Conservation (phyloP, 495 filamentous ascomycete genomes). For the Collariella sp. region DNA sequence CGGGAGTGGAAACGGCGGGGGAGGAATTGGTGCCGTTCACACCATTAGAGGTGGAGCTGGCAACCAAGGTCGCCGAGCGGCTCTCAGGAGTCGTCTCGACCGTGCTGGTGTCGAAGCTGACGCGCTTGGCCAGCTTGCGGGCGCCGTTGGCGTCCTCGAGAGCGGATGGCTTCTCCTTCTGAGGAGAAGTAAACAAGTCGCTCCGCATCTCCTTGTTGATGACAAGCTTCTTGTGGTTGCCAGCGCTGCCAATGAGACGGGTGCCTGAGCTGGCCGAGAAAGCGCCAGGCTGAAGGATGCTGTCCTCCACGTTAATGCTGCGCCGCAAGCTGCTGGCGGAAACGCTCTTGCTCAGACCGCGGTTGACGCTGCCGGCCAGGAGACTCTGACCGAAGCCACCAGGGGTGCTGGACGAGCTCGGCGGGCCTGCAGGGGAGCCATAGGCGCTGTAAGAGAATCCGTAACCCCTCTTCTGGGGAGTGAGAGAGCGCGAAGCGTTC, state of each 20-base stretch:
- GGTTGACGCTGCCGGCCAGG: conserved; percentile 51
- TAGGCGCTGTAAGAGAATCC: conserved; percentile 88
- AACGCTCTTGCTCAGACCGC: conserved; percentile 52
- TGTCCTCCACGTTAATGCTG: conserved; percentile 54
- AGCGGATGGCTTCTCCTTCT: conserved; percentile 35
- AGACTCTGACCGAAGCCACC: conserved; percentile 57
- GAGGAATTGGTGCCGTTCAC: conserved; percentile 42
- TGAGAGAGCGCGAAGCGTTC: conserved; percentile 65
- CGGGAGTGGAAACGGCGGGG: conserved; percentile 39
- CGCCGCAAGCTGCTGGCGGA: conserved; percentile 57
- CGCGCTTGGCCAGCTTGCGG: conserved; percentile 67
- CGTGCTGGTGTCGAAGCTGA: conserved; percentile 72
- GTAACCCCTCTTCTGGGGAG: conserved; percentile 73
- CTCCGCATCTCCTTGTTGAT: conserved; percentile 80
- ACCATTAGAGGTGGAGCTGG: conserved; percentile 44
- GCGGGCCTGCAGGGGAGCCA: conserved; percentile 65
- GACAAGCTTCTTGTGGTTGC: conserved; percentile 76
- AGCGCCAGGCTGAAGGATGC: conserved; percentile 76
- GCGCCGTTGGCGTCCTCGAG: conserved; percentile 39
- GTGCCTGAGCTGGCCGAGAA: conserved; percentile 63
- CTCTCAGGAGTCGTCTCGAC: conserved; percentile 34
- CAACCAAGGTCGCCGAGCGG: neutral
- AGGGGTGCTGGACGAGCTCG: conserved; percentile 58
- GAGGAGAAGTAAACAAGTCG: conserved; percentile 59
- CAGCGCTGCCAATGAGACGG: conserved; percentile 46